A percentile compares a stretch with the other conserved stretches of the same genome.
Conservation (phyloP, 139 green algal genomes). For the Haematococcus lacustris region DNA sequence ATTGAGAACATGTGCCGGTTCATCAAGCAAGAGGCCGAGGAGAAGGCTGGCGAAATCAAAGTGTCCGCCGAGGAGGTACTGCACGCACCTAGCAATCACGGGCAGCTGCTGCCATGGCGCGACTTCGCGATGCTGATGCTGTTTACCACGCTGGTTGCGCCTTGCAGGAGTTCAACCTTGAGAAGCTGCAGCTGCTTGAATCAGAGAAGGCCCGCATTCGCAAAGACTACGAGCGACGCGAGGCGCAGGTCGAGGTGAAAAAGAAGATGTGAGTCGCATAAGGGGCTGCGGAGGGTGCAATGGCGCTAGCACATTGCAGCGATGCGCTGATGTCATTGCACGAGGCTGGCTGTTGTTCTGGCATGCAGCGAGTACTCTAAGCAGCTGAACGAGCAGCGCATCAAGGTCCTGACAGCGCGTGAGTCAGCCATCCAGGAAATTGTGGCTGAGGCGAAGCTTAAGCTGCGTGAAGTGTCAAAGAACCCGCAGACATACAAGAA, state of each 20-base stretch:
- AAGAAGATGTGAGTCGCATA: too few species aligned
- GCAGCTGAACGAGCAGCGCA: conserved; percentile 86
- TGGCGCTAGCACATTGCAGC: too few species aligned
- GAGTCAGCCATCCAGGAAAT: conserved; percentile 75
- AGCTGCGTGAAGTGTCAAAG: conserved; percentile 54
- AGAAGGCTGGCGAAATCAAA: conserved; percentile 95
- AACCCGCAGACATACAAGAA: conserved; percentile 69
- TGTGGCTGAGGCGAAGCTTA: conserved; percentile 42
- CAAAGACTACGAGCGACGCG: conserved; percentile 92
- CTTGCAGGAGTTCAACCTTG: conserved; percentile 98
- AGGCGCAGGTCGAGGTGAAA: conserved; percentile 87
- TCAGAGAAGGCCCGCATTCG: conserved; percentile 90
- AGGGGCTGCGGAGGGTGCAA: too few species aligned
- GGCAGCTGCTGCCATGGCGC: too few species aligned
- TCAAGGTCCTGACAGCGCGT: conserved; percentile 87
- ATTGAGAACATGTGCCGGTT: conserved; percentile 97
- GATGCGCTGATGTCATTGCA: too few species aligned
- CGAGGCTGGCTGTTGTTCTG: too few species aligned
- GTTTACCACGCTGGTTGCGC: too few species aligned
- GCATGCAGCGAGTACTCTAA: conserved; percentile 95
- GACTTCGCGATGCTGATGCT: too few species aligned
- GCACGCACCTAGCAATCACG: too few species aligned
- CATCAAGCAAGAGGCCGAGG: conserved; percentile 96
- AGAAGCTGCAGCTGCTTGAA: conserved; percentile 95
- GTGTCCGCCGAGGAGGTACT: conserved; percentile 95